Conservation (phyloP, 768 basidiomycete genomes). For the Gymnopilus junonius region DNA sequence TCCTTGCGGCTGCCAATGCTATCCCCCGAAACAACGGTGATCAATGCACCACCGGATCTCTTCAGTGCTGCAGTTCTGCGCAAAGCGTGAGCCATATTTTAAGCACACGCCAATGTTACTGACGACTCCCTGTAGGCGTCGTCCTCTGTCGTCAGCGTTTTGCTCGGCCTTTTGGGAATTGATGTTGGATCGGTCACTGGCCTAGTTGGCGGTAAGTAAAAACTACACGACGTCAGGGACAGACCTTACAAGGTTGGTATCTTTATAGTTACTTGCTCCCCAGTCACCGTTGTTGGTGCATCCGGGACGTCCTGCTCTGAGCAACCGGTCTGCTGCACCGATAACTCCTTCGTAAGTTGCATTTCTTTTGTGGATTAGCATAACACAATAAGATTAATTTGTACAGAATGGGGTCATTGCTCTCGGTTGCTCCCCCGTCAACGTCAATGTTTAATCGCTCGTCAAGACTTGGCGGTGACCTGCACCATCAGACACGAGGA, state of each 20-base stretch:
- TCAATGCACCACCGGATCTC: constrained; percentile 31
- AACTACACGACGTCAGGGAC: not conserved
- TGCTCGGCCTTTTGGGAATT: constrained; percentile 33
- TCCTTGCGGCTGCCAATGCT: constrained; percentile 31
- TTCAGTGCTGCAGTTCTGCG: constrained; percentile 33
- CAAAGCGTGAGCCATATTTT: constrained; percentile 22
- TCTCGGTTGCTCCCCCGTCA: constrained; percentile 35
- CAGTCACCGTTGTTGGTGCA: constrained; percentile 30
- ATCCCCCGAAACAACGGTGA: constrained; percentile 24
- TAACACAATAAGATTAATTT: not conserved
- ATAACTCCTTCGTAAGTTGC: constrained; percentile 28
- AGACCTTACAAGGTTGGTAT: not conserved
- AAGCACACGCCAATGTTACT: not conserved
- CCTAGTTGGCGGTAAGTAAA: constrained; percentile 18
- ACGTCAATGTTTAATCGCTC: constrained; percentile 24
- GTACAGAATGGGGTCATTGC: constrained; percentile 30
- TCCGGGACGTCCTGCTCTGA: constrained; percentile 27
- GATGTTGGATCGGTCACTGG: constrained; percentile 19
- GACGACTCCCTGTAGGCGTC: not conserved
- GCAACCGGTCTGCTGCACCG: constrained; percentile 35
- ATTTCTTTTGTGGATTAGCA: not conserved
- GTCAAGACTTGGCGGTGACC: not conserved
- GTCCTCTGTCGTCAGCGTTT: constrained; percentile 8
- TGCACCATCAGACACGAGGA: no score
- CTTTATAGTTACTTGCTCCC: constrained; percentile 30